Percentiles rank a stretch among this genome's conserved stretches.
Evolutionary conservation across 1,139 yeast genomes (phyloP).

Genomic region (Blastobotrys malaysiensis): DNA sequence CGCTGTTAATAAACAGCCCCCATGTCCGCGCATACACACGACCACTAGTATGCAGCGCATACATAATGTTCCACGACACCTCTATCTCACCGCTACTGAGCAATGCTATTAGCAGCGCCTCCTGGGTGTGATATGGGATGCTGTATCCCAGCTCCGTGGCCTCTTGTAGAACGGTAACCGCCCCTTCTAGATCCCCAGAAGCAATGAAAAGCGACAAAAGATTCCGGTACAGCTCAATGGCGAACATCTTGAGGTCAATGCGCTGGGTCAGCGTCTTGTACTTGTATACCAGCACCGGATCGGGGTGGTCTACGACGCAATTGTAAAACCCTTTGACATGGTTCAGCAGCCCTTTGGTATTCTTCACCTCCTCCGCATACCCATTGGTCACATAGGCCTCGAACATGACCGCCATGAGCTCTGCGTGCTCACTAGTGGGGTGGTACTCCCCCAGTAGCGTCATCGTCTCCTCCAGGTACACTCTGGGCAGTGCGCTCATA

Average conservation of each 20-base stretch:
- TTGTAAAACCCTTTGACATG: constrained; percentile 3
- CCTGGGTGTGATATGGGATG: constrained; percentile 24
- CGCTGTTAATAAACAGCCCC: constrained; percentile 30
- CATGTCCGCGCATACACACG: constrained; percentile 31
- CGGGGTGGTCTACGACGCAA: constrained; percentile 14
- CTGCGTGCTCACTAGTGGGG: constrained; percentile 12
- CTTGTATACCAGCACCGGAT: constrained; percentile 14
- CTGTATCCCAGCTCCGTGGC: constrained; percentile 20
- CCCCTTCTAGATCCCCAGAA: constrained; percentile 23
- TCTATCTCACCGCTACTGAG: constrained; percentile 27
- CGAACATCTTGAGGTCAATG: background rate
- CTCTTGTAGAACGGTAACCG: constrained; percentile 24
- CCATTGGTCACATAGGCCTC: constrained; percentile 11
- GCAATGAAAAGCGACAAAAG: constrained; percentile 23
- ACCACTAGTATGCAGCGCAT: constrained; percentile 20
- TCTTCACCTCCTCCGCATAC: background rate
- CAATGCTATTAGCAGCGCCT: constrained; percentile 26
- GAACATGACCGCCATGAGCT: constrained; percentile 11
- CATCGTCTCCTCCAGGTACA: background rate
- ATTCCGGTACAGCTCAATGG: constrained; percentile 7
- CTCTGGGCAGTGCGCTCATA: background rate
- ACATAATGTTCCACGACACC: constrained; percentile 27
- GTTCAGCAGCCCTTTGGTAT: background rate
- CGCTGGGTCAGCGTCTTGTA: constrained; percentile 7
- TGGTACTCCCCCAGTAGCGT: constrained; percentile 9